A percentile compares a stretch with the other conserved stretches of the same genome.
These are phyloP conservation scores for Albizia julibrissin DNA, from an alignment of 306 rosid species.

Conservation along the genomic window DNA sequence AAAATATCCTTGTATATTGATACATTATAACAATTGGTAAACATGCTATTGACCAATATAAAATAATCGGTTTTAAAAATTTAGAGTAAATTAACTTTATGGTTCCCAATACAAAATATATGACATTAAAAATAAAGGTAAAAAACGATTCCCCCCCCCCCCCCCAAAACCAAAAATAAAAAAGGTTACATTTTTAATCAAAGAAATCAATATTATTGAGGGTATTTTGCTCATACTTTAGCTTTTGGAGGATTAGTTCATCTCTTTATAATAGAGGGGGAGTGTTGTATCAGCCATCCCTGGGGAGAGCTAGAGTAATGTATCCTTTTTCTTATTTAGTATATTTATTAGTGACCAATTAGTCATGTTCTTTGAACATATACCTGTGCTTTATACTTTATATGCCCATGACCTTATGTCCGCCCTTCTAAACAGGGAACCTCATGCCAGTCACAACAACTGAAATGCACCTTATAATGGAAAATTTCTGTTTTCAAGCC, in stretches of 20 bases:
- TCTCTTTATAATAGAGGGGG: neutral
- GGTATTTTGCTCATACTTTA: neutral
- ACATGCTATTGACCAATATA: neutral
- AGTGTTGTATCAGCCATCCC: neutral
- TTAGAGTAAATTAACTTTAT: neutral
- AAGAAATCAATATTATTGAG: neutral
- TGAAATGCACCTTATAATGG: neutral
- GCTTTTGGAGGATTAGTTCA: neutral
- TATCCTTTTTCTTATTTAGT: neutral
- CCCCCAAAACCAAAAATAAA: neutral
- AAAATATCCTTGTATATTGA: neutral
- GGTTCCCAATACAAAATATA: neutral
- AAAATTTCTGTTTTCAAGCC: neutral
- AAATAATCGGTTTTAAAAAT: neutral
- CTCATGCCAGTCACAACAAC: slow-evolving; percentile 3
- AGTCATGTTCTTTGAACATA: neutral
- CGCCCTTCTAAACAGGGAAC: neutral
- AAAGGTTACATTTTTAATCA: neutral
- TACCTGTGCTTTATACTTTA: neutral
- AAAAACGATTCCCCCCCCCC: neutral
- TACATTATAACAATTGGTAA: neutral
- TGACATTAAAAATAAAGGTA: neutral
- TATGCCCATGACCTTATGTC: neutral
- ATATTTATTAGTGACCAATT: neutral
- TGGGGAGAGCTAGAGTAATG: neutral